Base-by-base conservation (phyloP, 306 rosid species). In the Macrotyloma uniflorum region DNA sequence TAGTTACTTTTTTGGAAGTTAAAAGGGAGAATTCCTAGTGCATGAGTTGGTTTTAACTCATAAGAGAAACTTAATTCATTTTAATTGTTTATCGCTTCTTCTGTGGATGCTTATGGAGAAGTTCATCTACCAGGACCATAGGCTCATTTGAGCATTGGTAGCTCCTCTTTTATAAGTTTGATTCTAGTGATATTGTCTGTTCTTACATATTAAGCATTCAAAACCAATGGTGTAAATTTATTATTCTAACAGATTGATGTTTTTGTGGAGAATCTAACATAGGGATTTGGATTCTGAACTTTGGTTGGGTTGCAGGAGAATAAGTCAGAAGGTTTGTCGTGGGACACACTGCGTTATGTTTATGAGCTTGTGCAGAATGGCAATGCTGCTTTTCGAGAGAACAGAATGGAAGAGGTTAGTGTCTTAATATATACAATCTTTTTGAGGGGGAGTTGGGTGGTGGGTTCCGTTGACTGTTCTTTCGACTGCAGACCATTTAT, bases 331-430 rank as follows among this genome's bases (percentile, higher is more conserved):
- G 84, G 80, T 19, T 80, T 90, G 86, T 79, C 91, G 18, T 42
- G 79, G 88, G 96, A 88, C 75, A 80, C 88, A 63, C 76, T 87
- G 75, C 84, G 40, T 20, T 88, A 88, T 80, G 82, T 95, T 30
- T 77, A 86, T 30, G 83, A 90, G 47, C 90, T 88, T 20, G 94
- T 95, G 78, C 90, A 85, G 82, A 85, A 78, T 47, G 99, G 99
- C 45, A 95, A 95, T 83, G 79, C 4, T 6, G 90, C 93, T 22
- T 93, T 91, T 80, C 85, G 90, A 69, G 90, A 87, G 62, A 83
- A 84, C 33, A 84, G 80, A 45, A 84, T 85, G 76, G 94, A 92
- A 82, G 96, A 93, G 97, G 99, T 95, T 8, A 57, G 46, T 40
- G 35, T 82, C 63, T 42, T 58, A 22, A 19, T 74, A 70, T 67